Evolutionary conservation across 352 stramenopile species (phyloP).

Genomic region (Globisporangium irregulare): DNA sequence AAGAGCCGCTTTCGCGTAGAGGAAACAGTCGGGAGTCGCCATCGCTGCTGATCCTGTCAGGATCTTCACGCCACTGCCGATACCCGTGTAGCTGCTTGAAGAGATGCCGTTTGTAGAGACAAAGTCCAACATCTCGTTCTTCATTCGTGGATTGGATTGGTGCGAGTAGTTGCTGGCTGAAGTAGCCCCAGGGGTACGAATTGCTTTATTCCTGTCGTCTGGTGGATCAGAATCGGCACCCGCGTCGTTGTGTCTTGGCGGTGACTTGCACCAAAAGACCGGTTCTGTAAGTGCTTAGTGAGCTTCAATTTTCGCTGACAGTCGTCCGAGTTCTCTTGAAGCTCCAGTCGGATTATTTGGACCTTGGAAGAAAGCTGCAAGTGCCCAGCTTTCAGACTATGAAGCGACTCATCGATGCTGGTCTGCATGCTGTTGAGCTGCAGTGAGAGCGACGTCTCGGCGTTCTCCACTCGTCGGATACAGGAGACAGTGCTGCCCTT

Average conservation of each 20-base stretch:
- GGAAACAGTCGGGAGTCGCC: conserved; percentile 32
- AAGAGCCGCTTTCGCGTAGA: conserved; percentile 44
- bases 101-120: neutral
- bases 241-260: neutral
- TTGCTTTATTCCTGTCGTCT: neutral
- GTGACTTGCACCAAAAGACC: neutral
- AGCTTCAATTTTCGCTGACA: conserved; percentile 28
- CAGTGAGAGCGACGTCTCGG: conserved; percentile 22
- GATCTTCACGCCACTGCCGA: conserved; percentile 16
- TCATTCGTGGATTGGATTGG: neutral
- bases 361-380: conserved; percentile 40
- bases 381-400: conserved; percentile 23
- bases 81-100: neutral
- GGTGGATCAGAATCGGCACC: neutral
- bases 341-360: conserved; percentile 39
- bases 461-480: conserved; percentile 28
- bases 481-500: conserved; percentile 21
- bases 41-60: conserved; percentile 16
- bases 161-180: neutral
- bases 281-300: conserved; percentile 15
- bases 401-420: conserved; percentile 23
- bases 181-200: neutral
- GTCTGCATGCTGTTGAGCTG: conserved; percentile 24
- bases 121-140: neutral
- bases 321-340: conserved; percentile 32